Evolutionary conservation across 2,329 filamentous ascomycete species (phyloP), one percentile per base, ranked within the genome.

Genomic region (Cercospora sp.): DNA sequence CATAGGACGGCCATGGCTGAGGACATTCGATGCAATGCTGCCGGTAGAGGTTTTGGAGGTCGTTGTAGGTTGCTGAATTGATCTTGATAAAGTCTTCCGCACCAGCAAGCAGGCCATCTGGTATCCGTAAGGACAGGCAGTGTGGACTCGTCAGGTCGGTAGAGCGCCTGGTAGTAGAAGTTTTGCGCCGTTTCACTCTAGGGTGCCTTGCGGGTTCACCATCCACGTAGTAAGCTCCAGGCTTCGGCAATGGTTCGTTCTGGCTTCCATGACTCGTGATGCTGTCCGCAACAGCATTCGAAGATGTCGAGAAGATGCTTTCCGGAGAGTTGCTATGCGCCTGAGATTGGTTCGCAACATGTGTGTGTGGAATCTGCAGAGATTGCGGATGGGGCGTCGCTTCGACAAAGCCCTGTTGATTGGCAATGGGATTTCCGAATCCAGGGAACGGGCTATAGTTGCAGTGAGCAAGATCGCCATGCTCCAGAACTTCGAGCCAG

Each of bases 221-320:
- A 51, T 76, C 74, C 16, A 74, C 70, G 55, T 76, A 76, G 65
- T 69, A 74, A 13, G 70, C 63, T 20, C 72, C 73, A 60, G 39
- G 45, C 36, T 64, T 65, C 16, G 59, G 30, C n/a, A 31, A 16
- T 3, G 63, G 57, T n/a, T 65, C 23, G 8, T 58, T 67, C 5
- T 67, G 63, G 23, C 59, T 65, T 4, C 53, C 42, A 16, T 66
- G 61, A 20, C 48, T 61, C 3, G 65, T 65, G 23, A 63, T 48
- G 20, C 63, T 66, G 26, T 65, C 64, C n/a, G 69, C 61, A 10
- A 64, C 33, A 33, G 60, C 31, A 66, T 64, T 66, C 12, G 67
- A 69, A 12, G 53, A 58, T 1, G 57, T 3, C 26, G 68, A 65
- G 55, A 69, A 65, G 6, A 67, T 51, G 36, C 67, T 70, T 2